Percentiles rank a stretch among this genome's conserved stretches.
These are phyloP conservation scores for Xerocomus brunneocitrinus DNA, from an alignment of 768 basidiomycete species.

Conservation along the genomic window DNA sequence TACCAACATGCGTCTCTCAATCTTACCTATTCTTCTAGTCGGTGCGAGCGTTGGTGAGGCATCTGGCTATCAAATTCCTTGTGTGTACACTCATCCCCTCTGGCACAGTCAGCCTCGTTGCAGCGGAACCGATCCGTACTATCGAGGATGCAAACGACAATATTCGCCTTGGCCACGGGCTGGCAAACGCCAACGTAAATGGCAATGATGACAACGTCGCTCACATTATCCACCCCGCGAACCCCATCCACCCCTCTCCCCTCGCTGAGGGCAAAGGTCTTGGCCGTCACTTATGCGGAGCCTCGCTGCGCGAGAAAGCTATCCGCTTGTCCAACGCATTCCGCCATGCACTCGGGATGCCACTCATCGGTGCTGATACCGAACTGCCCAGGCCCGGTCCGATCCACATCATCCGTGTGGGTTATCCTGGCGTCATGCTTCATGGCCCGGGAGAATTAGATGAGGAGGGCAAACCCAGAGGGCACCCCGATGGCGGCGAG, in stretches of 20 bases:
- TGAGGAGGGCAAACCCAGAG: constrained; percentile 10
- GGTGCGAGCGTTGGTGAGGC: constrained; percentile 32
- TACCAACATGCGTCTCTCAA: constrained; percentile 34
- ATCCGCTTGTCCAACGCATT: constrained; percentile 51
- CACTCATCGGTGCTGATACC: constrained; percentile 36
- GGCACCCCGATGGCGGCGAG: constrained; percentile 1
- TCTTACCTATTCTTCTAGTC: constrained; percentile 35
- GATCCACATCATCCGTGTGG: constrained; percentile 30
- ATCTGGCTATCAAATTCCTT: not conserved
- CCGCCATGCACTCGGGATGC: constrained; percentile 52
- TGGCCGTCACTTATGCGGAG: constrained; percentile 29
- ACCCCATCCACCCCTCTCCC: constrained; percentile 7
- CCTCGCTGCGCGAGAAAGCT: constrained; percentile 44
- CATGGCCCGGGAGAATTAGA: constrained; percentile 3
- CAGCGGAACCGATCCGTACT: constrained; percentile 45
- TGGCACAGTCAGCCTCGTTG: constrained; percentile 33
- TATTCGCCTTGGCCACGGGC: constrained; percentile 37
- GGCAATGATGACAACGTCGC: constrained; percentile 25
- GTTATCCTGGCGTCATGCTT: constrained; percentile 3
- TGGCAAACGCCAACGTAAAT: constrained; percentile 31
- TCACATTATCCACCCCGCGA: constrained; percentile 13
- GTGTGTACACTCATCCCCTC: not conserved
- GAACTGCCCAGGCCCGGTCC: constrained; percentile 10
- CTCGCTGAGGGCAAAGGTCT: constrained; percentile 10
- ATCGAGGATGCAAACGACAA: constrained; percentile 32